Base-by-base conservation (phyloP, 139 green algal genomes). In the Chloropicon primus region DNA sequence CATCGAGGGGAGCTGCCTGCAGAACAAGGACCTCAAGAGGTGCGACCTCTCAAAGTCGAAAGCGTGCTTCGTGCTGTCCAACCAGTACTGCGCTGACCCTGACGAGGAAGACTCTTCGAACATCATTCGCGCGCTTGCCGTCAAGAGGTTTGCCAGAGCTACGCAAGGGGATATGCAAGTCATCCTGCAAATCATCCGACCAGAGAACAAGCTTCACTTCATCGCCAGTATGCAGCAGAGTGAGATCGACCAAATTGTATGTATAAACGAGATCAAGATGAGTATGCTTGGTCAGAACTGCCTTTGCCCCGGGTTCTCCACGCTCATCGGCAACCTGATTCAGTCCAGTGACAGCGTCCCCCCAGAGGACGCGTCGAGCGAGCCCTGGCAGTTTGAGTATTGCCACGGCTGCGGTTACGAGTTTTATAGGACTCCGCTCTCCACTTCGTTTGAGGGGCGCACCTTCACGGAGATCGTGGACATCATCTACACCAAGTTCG, bases 131-230 rank as follows among this genome's bases (percentile, higher is more conserved):
- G 74, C 74, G 10, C 24, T 27, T 2, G 74, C 74, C 26, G 26
- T 77, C 23, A 53, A 77, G 26, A 62, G 41, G 41, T 62, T 62
- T 62, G 41, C 41, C 10, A 62, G 41, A 17, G 41, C 41, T n/a
- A 62, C 41, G 5, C 41, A 74, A 21, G 71, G 71, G 23, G 71
- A 74, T 21, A 26, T 74, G 22, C 75, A 53, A 3, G 23, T 72
- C 21, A 24, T 78, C 75, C 21, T 78, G 23, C 75, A 78, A 53
- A 29, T 78, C 27, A 72, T 78, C 22, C 22, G 26, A 22, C 75
- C 75, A 29, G 75, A 78, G 75, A 78, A 78, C 75, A 72, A 72
- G 28, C 28, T 72, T 2, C 75, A 78, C 75, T 28, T 78, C 23
- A 23, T 78, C 22, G 75, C 75, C 75, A 78, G 28, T 28, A 78